Conservation (phyloP, 192 early-diverging fungal genomes). For the Coemansia sp. region DNA sequence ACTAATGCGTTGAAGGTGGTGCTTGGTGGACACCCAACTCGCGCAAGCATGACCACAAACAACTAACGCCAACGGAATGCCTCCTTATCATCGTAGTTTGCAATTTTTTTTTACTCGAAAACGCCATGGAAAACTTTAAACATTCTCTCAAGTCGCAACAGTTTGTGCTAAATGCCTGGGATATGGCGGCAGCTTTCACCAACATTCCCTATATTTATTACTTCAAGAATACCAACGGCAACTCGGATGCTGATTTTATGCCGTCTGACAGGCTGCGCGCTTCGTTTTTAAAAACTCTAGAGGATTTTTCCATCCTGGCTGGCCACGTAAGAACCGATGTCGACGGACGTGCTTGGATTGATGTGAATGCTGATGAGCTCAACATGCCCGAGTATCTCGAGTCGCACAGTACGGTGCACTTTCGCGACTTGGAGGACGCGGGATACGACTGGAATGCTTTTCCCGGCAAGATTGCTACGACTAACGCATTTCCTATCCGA, state of each 20-base stretch:
- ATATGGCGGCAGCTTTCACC: constrained; percentile 3
- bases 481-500: too few relatives aligned
- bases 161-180: constrained; percentile 10
- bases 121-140: constrained; percentile 2
- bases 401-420: constrained; percentile 5
- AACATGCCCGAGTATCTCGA: constrained; percentile 28
- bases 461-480: too few relatives aligned
- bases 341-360: neutral
- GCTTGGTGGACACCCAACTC: too few relatives aligned
- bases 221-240: constrained; percentile 7
- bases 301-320: constrained; percentile 24
- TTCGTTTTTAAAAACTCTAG: constrained; percentile 13
- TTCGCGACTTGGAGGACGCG: constrained; percentile 4
- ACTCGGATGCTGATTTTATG: constrained; percentile 12
- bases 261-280: constrained; percentile 1
- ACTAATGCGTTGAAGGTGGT: too few relatives aligned
- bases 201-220: constrained; percentile 14
- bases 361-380: constrained; percentile 6
- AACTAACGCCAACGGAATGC: too few relatives aligned
- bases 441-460: constrained; percentile 7
- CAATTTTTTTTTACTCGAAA: too few relatives aligned
- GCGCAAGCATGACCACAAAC: too few relatives aligned
- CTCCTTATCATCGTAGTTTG: too few relatives aligned
- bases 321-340: constrained; percentile 1
- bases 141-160: constrained; percentile 3